Conservation (phyloP, 225 moss, liverwort and hornwort genomes). For the Asterella californica region DNA sequence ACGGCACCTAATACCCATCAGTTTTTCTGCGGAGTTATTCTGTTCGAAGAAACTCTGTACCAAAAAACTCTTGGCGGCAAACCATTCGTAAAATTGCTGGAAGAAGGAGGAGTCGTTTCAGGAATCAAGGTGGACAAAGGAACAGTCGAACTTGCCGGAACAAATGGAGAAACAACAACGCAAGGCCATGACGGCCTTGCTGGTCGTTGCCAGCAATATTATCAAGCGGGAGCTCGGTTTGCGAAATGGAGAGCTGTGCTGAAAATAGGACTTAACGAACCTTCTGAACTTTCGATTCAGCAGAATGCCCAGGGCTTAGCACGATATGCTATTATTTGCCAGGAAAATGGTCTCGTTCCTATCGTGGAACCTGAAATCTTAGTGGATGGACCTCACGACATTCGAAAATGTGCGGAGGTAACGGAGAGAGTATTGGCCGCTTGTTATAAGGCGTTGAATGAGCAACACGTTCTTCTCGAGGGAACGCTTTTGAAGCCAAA, state of each 20-base stretch:
- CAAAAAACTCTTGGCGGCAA: constrained; percentile 37
- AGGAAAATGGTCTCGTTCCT: constrained; percentile 44
- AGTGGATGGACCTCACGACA: constrained; percentile 41
- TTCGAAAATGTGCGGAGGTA: constrained; percentile 41
- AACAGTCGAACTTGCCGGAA: constrained; percentile 34
- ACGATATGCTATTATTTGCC: constrained; percentile 44
- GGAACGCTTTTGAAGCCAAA: constrained; percentile 43
- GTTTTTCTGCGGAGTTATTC: constrained; percentile 38
- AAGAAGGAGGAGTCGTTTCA: constrained; percentile 35
- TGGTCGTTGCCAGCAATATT: constrained; percentile 40
- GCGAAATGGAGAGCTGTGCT: constrained; percentile 46
- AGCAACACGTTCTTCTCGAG: constrained; percentile 41
- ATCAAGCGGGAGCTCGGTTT: constrained; percentile 44
- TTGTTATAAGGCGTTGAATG: constrained; percentile 37
- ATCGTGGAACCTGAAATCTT: constrained; percentile 46
- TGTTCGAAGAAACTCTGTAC: constrained; percentile 46
- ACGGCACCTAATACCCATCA: constrained; percentile 40
- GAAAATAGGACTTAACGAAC: constrained; percentile 38
- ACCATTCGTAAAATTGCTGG: constrained; percentile 38
- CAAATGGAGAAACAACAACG: constrained; percentile 41
- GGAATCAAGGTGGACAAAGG: constrained; percentile 51
- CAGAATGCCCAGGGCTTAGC: constrained; percentile 42
- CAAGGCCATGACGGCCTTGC: constrained; percentile 42
- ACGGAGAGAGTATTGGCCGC: constrained; percentile 38
- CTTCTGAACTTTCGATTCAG: constrained; percentile 39